Base-by-base conservation (phyloP, 2,329 filamentous ascomycete species). In the Hypoxylon sp. region DNA sequence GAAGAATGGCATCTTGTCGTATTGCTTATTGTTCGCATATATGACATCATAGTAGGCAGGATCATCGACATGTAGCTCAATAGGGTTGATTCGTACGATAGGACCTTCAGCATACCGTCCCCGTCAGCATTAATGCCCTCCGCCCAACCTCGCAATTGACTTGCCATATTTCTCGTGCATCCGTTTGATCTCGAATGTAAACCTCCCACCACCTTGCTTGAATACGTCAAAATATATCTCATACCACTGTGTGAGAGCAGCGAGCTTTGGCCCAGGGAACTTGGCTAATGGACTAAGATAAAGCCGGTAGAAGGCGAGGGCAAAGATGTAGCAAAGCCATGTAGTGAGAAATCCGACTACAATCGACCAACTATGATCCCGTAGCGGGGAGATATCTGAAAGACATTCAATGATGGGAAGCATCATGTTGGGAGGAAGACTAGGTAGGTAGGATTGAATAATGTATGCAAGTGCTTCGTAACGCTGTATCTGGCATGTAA, bases 221-320 rank as follows among this genome's bases (percentile, higher is more conserved):
- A 71, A 47, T 14, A 72, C 33, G 42, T 72, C 67, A 17, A 68
- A 68, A 44, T 71, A 72, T 3, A 57, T 56, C 44, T 71, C 70
- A 35, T 69, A 69, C 48, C 47, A 71, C 19, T 44, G 37, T 1
- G 68, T 70, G 6, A 67, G 46, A 13, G 68, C 68, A 2, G 63
- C 66, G 13, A 72, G 58, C 56, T 69, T 71, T 3, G 70, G 70
- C 5, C 70, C 66, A 2, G 70, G 68, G 33, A 69, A 63, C 42
- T 54, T 26, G 4, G 68, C 63, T 5, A 72, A 33, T 3, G 70
- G 68, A 46, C 60, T 46, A 19, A 65, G 37, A 19, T 44, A 67
- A 3, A 70, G 60, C 19, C 67, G 50, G 14, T 67, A 62, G 31
- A 66, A 29, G 33, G 26, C 55, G 11, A 63, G 51, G 33, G 52